phyloP scores from a whole-genome alignment of 2,329 filamentous ascomycete genomes.

The Raffaelea arxii region DNA sequence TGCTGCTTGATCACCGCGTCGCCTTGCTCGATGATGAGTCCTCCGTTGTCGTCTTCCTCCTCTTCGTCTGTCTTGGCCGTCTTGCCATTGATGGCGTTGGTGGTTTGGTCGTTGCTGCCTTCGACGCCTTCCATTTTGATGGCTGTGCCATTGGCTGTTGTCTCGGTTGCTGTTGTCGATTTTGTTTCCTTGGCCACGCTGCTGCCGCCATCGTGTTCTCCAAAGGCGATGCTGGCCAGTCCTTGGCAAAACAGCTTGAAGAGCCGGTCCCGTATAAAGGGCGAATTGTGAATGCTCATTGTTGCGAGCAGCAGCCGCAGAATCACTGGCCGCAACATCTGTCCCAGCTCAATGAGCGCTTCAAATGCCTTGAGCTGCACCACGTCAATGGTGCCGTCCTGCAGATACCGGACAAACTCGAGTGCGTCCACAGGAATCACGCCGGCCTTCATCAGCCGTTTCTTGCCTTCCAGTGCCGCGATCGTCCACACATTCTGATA shows the following conservation, averaged over 20 bases:
- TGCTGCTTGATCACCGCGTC: slow-evolving; percentile 31
- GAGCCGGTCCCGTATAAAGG: slow-evolving; percentile 50
- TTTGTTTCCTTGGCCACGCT: no score
- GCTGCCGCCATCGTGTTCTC: slow-evolving; percentile 45
- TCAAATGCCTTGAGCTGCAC: slow-evolving; percentile 59
- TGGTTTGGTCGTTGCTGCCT: background rate
- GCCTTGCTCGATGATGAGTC: slow-evolving; percentile 37
- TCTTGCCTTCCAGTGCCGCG: slow-evolving; percentile 52
- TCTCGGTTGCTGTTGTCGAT: no score
- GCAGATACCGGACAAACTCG: slow-evolving; percentile 54
- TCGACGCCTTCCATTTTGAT: background rate
- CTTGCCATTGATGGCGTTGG: slow-evolving; percentile 21
- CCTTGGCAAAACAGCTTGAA: slow-evolving; percentile 50
- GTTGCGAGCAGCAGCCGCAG: slow-evolving; percentile 47
- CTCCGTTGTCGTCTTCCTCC: slow-evolving; percentile 23
- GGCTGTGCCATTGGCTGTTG: background rate
- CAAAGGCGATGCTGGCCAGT: slow-evolving; percentile 54
- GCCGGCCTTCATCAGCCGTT: slow-evolving; percentile 52
- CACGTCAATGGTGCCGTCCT: slow-evolving; percentile 52
- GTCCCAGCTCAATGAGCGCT: slow-evolving; percentile 52
- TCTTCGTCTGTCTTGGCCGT: slow-evolving; percentile 45
- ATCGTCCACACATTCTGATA: slow-evolving; percentile 60
- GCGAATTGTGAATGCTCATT: slow-evolving; percentile 53
- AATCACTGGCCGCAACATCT: slow-evolving; percentile 44
- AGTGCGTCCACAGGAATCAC: slow-evolving; percentile 44